phyloP scores from a whole-genome alignment of 306 rosid species.

The Casuarina equisetifolia region DNA sequence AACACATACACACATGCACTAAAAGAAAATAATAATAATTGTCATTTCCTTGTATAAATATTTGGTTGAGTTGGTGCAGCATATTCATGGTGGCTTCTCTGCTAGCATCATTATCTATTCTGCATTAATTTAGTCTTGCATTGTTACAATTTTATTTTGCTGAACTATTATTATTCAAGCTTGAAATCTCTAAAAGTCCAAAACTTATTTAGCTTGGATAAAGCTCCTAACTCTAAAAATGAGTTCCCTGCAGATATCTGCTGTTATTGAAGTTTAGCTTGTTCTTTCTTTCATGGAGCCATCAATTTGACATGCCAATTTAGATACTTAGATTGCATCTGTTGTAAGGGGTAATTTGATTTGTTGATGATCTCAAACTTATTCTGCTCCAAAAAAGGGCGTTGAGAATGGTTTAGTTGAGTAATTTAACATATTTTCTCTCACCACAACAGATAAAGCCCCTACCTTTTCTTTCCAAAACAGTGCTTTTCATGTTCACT shows the following conservation, averaged over 20 bases:
- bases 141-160: background rate
- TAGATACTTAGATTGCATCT: background rate
- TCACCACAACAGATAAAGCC: background rate
- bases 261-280: background rate
- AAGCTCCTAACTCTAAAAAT: background rate
- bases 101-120: background rate
- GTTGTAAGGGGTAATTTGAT: background rate
- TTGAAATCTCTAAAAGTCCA: background rate
- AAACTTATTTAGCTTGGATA: background rate
- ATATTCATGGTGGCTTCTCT: background rate
- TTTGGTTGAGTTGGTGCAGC: background rate
- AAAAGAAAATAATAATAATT: background rate
- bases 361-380: too few relatives aligned
- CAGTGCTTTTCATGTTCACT: background rate
- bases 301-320: background rate
- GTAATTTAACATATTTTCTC: too few relatives aligned
- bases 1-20: background rate
- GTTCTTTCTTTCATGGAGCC: background rate
- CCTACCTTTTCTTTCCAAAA: background rate
- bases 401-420: too few relatives aligned
- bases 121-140: slow-evolving; percentile 8
- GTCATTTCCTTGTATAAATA: background rate
- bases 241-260: background rate
- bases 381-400: too few relatives aligned
- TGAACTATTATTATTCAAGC: background rate